phyloP scores from a whole-genome alignment of 139 green algal species.

The Monoraphidium neglectum region DNA sequence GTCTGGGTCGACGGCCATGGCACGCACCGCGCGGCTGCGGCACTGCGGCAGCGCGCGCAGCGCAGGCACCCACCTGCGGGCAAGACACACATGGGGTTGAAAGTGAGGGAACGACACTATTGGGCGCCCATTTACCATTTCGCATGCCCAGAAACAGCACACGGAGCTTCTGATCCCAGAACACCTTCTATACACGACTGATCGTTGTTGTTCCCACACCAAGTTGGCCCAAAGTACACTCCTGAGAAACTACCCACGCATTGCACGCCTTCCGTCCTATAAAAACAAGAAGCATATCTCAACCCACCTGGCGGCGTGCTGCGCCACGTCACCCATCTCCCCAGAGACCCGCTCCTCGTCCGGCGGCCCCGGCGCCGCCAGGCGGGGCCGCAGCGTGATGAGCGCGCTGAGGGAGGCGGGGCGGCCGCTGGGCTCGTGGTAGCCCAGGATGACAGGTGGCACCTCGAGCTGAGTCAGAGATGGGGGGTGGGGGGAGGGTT shows the following conservation, averaged over 20 bases:
- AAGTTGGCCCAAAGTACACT: too few species aligned
- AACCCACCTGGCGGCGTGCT: conserved; percentile 43
- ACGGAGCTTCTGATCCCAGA: too few species aligned
- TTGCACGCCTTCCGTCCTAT: background rate
- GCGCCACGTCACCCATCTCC: conserved; percentile 55
- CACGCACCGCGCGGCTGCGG: conserved; percentile 25
- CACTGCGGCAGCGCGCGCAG: conserved; percentile 36
- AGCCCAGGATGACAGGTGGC: conserved; percentile 54
- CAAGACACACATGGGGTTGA: too few species aligned
- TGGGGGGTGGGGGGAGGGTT: too few species aligned
- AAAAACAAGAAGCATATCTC: background rate
- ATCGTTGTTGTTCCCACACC: too few species aligned
- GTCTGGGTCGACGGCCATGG: conserved; percentile 49
- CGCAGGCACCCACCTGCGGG: conserved; percentile 39
- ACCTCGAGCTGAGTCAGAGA: conserved; percentile 27
- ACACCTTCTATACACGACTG: background rate
- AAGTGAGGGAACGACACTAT: too few species aligned
- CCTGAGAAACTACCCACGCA: background rate
- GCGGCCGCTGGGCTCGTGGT: conserved; percentile 39
- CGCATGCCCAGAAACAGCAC: too few species aligned
- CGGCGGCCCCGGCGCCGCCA: conserved; percentile 34
- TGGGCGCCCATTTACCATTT: too few species aligned
- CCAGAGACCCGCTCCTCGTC: conserved; percentile 35
- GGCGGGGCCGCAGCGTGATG: conserved; percentile 45
- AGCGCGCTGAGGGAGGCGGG: conserved; percentile 41